Evolutionary conservation across 2,329 filamentous ascomycete species (phyloP).

Genomic region (Nigrograna mackinnonii): DNA sequence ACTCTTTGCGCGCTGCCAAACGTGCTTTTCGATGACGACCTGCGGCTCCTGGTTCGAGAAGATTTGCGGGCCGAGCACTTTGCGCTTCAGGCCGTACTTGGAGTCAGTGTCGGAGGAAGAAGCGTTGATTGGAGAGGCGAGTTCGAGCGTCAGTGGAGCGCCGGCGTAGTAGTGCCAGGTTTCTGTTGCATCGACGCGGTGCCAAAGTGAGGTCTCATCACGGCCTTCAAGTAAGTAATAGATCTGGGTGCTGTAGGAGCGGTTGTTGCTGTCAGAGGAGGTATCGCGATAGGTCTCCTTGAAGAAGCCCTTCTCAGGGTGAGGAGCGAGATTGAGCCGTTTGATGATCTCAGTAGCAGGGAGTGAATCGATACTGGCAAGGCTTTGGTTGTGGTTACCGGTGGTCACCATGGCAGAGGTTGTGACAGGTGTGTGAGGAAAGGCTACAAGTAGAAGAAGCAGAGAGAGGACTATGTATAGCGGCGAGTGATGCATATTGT

Average conservation of each 20-base stretch:
- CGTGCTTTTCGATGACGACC: constrained; percentile 42
- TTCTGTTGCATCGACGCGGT: constrained; percentile 53
- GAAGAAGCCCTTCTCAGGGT: constrained; percentile 54
- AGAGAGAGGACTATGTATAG: too few relatives aligned
- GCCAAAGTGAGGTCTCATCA: constrained; percentile 51
- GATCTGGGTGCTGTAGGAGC: constrained; percentile 54
- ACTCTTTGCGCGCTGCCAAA: constrained; percentile 54
- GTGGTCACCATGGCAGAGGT: too few relatives aligned
- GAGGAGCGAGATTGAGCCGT: constrained; percentile 49
- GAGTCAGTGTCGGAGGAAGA: constrained; percentile 51
- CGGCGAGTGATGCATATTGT: too few relatives aligned
- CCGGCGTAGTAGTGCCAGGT: constrained; percentile 61
- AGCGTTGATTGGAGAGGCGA: too few relatives aligned
- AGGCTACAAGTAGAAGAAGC: too few relatives aligned
- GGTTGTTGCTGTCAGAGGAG: constrained; percentile 22
- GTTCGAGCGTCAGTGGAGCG: constrained; percentile 51
- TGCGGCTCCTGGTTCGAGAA: constrained; percentile 50
- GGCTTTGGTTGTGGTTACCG: too few relatives aligned
- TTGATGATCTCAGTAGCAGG: too few relatives aligned
- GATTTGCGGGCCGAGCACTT: constrained; percentile 49
- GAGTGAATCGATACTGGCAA: too few relatives aligned
- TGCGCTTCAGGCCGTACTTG: constrained; percentile 17
- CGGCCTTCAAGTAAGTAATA: constrained; percentile 57
- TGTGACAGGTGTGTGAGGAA: too few relatives aligned
- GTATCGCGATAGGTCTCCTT: constrained; percentile 52